Evolutionary conservation across 306 rosid species (phyloP), one percentile per base, ranked within the genome.

Genomic region (Citrullus mucosospermus): DNA sequence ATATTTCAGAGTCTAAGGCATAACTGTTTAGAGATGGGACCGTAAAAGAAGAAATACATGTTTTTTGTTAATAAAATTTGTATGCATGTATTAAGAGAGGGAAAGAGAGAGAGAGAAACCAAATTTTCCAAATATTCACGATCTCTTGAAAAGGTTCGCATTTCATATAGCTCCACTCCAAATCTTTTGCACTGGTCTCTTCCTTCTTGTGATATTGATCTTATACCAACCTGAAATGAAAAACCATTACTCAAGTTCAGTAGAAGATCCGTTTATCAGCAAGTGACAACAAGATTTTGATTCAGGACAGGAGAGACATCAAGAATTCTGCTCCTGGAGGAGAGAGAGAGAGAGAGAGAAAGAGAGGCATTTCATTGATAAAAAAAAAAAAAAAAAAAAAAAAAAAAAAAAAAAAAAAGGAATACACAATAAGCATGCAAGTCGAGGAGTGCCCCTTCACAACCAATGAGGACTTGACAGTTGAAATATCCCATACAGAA

Each of bases 91-190:
- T n/a, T 32, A 50, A 25, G 72, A 69, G 77, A 73, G 76, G 38
- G 4, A 34, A 34, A 34, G 2, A 39, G 43, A 43, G 48, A 95
- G 28, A 95, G 28, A 25, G 28, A 25, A 25, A 25, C 98, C 98
- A 92, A 83, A 80, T 91, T 95, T 84, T 95, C 99, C 76, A 95
- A 87, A 78, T 83, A 63, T 36, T 81, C 79, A 0, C 89, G 90
- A 85, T 95, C 99, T 83, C 83, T 88, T 53, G 93, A 92, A 85
- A 95, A 92, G 76, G 89, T 88, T 38, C 93, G 87, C 99, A 95
- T 95, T 87, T 95, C 99, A 85, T 82, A 91, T 80, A 89, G 99
- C 85, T 95, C 99, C 13, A 90, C 97, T 15, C 99, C 99, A 80
- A 89, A 95, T 55, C 73, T 89, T 83, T 95, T 88, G 76, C 88